Conservation (phyloP, 257 asterid species). For the Solanum lycopersicoides region DNA sequence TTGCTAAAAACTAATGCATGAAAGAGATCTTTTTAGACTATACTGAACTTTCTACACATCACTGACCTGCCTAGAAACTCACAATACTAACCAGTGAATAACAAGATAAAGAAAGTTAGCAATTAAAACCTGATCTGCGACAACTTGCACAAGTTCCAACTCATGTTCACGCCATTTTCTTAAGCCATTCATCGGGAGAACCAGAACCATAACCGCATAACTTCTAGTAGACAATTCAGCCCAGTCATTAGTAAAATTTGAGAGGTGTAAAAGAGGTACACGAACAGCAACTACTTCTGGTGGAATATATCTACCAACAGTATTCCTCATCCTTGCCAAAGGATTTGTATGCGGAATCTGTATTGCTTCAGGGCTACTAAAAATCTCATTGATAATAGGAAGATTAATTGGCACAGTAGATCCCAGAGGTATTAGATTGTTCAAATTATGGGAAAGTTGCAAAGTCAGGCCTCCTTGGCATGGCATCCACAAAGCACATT, state of each 20-base stretch:
- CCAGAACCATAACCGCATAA: slow-evolving; percentile 68
- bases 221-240: slow-evolving; percentile 47
- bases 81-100: background rate
- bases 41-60: background rate
- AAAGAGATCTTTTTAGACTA: background rate
- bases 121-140: slow-evolving; percentile 59
- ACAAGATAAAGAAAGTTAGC: background rate
- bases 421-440: slow-evolving; percentile 46
- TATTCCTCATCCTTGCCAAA: slow-evolving; percentile 41
- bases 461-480: slow-evolving; percentile 43
- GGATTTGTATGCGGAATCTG: slow-evolving; percentile 53
- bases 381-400: slow-evolving; percentile 42
- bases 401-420: slow-evolving; percentile 49
- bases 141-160: slow-evolving; percentile 73
- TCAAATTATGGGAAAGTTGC: slow-evolving; percentile 53
- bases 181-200: slow-evolving; percentile 40
- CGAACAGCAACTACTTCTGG: slow-evolving; percentile 69
- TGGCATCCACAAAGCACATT: slow-evolving; percentile 83
- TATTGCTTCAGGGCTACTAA: slow-evolving; percentile 43
- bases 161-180: slow-evolving; percentile 74
- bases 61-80: background rate
- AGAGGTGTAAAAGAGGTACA: slow-evolving; percentile 57
- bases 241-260: slow-evolving; percentile 53
- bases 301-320: slow-evolving; percentile 30
- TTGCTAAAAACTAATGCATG: background rate